phyloP scores from a whole-genome alignment of 2,329 filamentous ascomycete species.

The Nigrospora sphaerica region DNA sequence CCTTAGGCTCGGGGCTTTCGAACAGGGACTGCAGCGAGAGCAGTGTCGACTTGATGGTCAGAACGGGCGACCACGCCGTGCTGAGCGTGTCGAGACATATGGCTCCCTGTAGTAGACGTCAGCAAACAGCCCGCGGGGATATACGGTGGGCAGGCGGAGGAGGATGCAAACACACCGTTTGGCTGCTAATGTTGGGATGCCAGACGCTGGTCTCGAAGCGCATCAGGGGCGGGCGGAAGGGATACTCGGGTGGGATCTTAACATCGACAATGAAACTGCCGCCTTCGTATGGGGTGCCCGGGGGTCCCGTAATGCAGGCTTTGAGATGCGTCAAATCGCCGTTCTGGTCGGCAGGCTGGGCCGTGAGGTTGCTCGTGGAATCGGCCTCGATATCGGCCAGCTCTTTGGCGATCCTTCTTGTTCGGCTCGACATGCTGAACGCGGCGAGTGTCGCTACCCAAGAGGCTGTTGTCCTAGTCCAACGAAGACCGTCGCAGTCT shows the following conservation, averaged over 20 bases:
- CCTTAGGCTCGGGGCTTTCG: conserved; percentile 87
- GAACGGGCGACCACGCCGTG: conserved; percentile 86
- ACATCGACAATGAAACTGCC: conserved; percentile 81
- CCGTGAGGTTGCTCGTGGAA: conserved; percentile 63
- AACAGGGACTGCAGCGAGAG: conserved; percentile 90
- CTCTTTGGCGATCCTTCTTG: conserved; percentile 66
- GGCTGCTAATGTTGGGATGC: conserved; percentile 95
- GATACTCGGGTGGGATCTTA: conserved; percentile 79
- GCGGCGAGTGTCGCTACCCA: neutral
- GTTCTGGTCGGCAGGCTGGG: conserved; percentile 50
- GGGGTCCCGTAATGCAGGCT: conserved; percentile 78
- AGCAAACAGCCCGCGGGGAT: neutral
- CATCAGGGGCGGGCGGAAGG: conserved; percentile 88
- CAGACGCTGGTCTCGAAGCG: conserved; percentile 89
- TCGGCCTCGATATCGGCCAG: conserved; percentile 69
- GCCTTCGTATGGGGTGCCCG: conserved; percentile 88
- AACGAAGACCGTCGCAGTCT: no score
- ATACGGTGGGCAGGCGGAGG: neutral
- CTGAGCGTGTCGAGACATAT: conserved; percentile 94
- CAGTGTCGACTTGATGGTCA: conserved; percentile 92
- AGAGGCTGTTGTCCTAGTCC: no score
- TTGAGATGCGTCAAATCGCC: conserved; percentile 75
- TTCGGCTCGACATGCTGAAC: conserved; percentile 32
- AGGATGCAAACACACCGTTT: conserved; percentile 60
- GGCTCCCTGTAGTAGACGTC: conserved; percentile 57